phyloP scores from a whole-genome alignment of 2,329 filamentous ascomycete species.

The Thelonectria olida region DNA sequence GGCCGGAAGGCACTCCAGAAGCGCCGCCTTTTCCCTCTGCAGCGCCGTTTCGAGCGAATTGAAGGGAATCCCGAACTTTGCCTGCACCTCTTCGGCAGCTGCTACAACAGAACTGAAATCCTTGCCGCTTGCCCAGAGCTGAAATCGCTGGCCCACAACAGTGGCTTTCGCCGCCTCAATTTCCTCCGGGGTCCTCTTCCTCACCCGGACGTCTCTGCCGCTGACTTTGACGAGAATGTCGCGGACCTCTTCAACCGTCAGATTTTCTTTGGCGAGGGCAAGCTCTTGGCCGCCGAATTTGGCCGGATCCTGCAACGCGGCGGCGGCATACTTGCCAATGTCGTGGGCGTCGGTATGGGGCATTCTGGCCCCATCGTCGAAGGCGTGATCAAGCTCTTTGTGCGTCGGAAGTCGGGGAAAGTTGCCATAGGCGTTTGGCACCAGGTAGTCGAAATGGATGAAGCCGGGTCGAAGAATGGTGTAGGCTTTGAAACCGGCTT shows the following conservation, averaged over 20 bases:
- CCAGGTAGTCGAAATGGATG: constrained; percentile 41
- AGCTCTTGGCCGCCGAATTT: constrained; percentile 44
- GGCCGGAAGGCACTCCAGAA: constrained; percentile 14
- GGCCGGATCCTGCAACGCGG: constrained; percentile 42
- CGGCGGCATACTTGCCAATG: constrained; percentile 45
- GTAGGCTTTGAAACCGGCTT: constrained; percentile 41
- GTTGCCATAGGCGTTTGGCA: constrained; percentile 36
- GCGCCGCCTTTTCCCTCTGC: constrained; percentile 15
- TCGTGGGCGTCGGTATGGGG: constrained; percentile 43
- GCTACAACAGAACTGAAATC: neutral
- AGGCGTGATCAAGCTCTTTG: constrained; percentile 41
- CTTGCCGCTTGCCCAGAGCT: constrained; percentile 21
- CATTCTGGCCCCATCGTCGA: constrained; percentile 32
- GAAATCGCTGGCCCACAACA: constrained; percentile 18
- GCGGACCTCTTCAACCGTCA: constrained; percentile 43
- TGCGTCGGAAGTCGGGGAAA: constrained; percentile 40
- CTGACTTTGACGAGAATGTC: constrained; percentile 42
- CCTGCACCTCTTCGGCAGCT: neutral
- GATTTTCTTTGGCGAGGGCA: constrained; percentile 39
- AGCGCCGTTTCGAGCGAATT: constrained; percentile 21
- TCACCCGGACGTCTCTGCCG: constrained; percentile 39
- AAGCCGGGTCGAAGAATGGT: constrained; percentile 46
- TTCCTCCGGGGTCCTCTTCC: constrained; percentile 24
- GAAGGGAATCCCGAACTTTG: constrained; percentile 23
- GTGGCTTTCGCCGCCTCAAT: constrained; percentile 1